Conservation (phyloP, 2,329 filamentous ascomycete genomes). For the Nemania sp. region DNA sequence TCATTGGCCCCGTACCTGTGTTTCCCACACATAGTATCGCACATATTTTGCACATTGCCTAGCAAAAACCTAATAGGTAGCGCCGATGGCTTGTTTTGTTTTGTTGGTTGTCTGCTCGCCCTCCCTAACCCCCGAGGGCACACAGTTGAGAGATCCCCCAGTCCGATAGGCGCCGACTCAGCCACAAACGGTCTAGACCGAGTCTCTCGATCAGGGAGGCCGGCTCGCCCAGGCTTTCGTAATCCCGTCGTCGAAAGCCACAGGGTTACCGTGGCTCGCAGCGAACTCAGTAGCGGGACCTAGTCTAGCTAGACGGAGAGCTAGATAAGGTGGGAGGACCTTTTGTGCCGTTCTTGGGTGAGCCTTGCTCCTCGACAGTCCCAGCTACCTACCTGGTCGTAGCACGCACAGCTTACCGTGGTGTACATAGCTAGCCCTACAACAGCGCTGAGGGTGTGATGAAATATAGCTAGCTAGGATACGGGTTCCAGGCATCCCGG, state of each 20-base stretch:
- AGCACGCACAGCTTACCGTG: too few relatives aligned
- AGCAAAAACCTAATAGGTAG: too few relatives aligned
- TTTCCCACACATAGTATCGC: conserved; percentile 23
- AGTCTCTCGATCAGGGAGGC: conserved; percentile 30
- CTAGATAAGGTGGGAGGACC: neutral
- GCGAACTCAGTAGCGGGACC: conserved; percentile 1
- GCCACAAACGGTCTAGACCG: conserved; percentile 41
- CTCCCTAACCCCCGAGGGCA: conserved; percentile 1
- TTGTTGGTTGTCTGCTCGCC: neutral
- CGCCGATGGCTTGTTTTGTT: too few relatives aligned
- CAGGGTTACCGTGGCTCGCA: conserved; percentile 1
- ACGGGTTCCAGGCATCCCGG: conserved; percentile 25
- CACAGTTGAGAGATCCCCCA: conserved; percentile 19
- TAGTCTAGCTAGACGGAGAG: neutral
- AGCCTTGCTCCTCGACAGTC: conserved; percentile 19
- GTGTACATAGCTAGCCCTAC: conserved; percentile 24
- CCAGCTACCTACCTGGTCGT: neutral
- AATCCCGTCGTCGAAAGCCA: conserved; percentile 21
- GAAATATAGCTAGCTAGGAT: conserved; percentile 9
- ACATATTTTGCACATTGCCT: too few relatives aligned
- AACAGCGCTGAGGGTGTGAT: conserved; percentile 18
- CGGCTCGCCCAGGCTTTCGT: conserved; percentile 27
- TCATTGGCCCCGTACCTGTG: conserved; percentile 24
- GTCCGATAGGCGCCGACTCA: conserved; percentile 33
- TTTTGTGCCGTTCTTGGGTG: conserved; percentile 11